phyloP scores from a whole-genome alignment of 2,329 filamentous ascomycete species.

The Zasmidium cellare region DNA sequence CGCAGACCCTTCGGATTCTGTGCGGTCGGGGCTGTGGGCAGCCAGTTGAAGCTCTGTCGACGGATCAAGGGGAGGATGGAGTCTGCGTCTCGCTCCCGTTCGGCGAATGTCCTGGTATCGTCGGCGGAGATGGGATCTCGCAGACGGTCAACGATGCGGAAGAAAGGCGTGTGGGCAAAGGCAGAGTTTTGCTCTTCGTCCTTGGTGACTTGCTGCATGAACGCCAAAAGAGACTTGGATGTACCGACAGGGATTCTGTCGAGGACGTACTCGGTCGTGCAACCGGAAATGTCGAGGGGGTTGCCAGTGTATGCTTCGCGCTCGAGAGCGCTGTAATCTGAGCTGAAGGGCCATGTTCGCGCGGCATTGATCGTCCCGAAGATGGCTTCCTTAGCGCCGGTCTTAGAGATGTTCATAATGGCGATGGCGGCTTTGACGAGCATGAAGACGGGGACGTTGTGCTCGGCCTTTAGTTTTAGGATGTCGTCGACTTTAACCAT shows the following conservation, averaged over 20 bases:
- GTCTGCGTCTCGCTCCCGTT: slow-evolving; percentile 32
- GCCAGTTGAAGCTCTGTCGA: slow-evolving; percentile 36
- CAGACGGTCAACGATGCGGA: slow-evolving; percentile 31
- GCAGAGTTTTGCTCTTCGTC: slow-evolving; percentile 32
- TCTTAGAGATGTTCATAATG: slow-evolving; percentile 31
- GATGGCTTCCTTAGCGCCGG: slow-evolving; percentile 33
- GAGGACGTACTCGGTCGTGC: slow-evolving; percentile 36
- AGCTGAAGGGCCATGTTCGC: slow-evolving; percentile 34
- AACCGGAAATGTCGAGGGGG: slow-evolving; percentile 36
- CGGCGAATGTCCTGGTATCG: slow-evolving; percentile 30
- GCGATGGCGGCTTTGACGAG: slow-evolving; percentile 36
- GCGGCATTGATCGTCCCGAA: slow-evolving; percentile 36
- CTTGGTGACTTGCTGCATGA: slow-evolving; percentile 34
- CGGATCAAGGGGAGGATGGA: slow-evolving; percentile 30
- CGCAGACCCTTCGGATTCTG: slow-evolving; percentile 29
- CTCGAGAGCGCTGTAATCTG: slow-evolving; percentile 30
- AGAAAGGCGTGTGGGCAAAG: slow-evolving; percentile 33
- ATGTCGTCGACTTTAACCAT: slow-evolving; percentile 30
- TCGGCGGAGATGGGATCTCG: slow-evolving; percentile 28
- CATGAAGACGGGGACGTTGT: slow-evolving; percentile 36
- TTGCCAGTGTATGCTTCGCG: slow-evolving; percentile 31
- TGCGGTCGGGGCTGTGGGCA: slow-evolving; percentile 32
- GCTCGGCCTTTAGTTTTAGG: slow-evolving; percentile 30
- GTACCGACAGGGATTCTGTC: slow-evolving; percentile 30
- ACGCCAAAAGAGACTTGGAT: slow-evolving; percentile 25